Conservation (phyloP, 202 grass and related monocot genomes). For the Panicum hallii region DNA sequence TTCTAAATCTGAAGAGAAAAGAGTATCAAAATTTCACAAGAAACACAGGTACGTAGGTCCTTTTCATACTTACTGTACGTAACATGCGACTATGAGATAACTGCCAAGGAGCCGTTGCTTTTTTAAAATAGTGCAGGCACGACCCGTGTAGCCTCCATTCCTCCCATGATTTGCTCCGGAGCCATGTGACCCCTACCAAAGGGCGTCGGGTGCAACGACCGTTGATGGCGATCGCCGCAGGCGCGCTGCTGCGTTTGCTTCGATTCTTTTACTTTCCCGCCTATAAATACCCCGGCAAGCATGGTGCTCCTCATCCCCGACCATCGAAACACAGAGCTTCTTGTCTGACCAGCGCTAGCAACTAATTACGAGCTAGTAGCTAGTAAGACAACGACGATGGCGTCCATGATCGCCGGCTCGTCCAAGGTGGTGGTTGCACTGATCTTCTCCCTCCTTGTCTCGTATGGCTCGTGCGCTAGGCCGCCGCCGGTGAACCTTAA, state of each 20-base stretch:
- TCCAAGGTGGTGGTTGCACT: neutral
- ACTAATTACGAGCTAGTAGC: neutral
- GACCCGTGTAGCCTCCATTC: conserved; percentile 21
- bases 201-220: conserved; percentile 39
- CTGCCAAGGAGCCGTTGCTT: conserved; percentile 21
- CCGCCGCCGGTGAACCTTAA: neutral
- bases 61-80: neutral
- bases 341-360: neutral
- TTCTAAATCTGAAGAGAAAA: neutral
- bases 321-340: conserved; percentile 37
- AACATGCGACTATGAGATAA: neutral
- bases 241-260: neutral
- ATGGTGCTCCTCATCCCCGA: neutral
- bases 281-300: conserved; percentile 53
- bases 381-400: conserved; percentile 17
- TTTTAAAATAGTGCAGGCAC: conserved; percentile 17
- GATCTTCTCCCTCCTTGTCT: conserved; percentile 23
- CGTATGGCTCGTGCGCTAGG: conserved; percentile 9
- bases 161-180: conserved; percentile 47
- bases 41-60: neutral
- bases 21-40: neutral
- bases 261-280: neutral
- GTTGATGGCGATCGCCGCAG: conserved; percentile 16
- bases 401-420: neutral
- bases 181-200: conserved; percentile 52